Evolutionary conservation across 495 filamentous ascomycete genomes (phyloP).

Genomic region (Talaromyces thailandensis): DNA sequence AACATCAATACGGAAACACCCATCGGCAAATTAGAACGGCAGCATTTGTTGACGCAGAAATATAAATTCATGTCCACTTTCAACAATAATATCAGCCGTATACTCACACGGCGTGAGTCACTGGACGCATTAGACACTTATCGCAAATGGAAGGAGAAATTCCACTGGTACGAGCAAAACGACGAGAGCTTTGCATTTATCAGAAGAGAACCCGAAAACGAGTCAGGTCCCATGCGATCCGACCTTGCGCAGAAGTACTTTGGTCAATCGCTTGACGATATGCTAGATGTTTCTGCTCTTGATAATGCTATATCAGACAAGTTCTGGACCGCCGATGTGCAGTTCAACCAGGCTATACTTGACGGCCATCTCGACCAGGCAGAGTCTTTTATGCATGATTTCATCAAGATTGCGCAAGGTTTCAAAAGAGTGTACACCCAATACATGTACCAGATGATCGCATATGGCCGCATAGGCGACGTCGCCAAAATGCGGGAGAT

Average conservation of each 20-base stretch:
- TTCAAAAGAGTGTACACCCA: conserved; percentile 7
- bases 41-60: conserved; percentile 3
- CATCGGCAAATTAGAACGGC: background rate
- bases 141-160: background rate
- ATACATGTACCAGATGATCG: conserved; percentile 15
- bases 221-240: background rate
- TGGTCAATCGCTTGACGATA: background rate
- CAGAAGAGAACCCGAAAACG: background rate
- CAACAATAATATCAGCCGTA: background rate
- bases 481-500: conserved; percentile 8
- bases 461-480: conserved; percentile 15
- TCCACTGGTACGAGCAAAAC: background rate
- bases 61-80: conserved; percentile 1
- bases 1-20: background rate
- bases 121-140: background rate
- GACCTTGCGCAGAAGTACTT: background rate
- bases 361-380: conserved; percentile 12
- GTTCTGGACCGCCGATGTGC: conserved; percentile 6
- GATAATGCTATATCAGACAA: background rate
- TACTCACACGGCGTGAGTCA: background rate
- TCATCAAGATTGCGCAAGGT: conserved; percentile 4
- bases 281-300: background rate
- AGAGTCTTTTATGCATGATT: conserved; percentile 10
- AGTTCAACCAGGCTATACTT: conserved; percentile 8
- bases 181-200: background rate